Percentiles rank a stretch among this genome's conserved stretches.
These are phyloP conservation scores for Aspergillus ochraceus DNA, from an alignment of 2,329 filamentous ascomycete genomes.

Conservation along the genomic window DNA sequence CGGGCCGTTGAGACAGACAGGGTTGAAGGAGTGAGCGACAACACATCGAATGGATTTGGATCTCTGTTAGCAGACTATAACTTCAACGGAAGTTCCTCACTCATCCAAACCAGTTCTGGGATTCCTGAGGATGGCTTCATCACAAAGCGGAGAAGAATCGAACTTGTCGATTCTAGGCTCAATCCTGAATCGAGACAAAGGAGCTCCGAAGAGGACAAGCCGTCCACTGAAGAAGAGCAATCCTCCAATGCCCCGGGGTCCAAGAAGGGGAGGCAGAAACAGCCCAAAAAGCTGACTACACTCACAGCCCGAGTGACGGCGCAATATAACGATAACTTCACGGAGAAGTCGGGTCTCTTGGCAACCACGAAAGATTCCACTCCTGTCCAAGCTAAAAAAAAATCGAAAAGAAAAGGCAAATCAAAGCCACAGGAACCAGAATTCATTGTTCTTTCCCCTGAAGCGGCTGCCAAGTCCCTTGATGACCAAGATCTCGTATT, in stretches of 20 bases:
- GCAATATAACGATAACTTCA: conserved; percentile 56
- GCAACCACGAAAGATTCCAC: conserved; percentile 1
- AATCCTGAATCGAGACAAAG: conserved; percentile 14
- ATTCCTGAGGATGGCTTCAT: conserved; percentile 23
- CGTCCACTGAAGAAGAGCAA: conserved; percentile 13
- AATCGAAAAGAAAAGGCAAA: conserved; percentile 18
- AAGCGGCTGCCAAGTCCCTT: conserved; percentile 65
- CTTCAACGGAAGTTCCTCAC: conserved; percentile 30
- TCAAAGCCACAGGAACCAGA: conserved; percentile 35
- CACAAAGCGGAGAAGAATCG: conserved; percentile 40
- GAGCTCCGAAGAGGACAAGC: conserved; percentile 6
- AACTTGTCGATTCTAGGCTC: conserved; percentile 30
- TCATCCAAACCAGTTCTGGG: conserved; percentile 10
- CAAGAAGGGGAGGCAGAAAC: conserved; percentile 45
- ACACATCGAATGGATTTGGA: conserved; percentile 23
- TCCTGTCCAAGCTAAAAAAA: conserved; percentile 3
- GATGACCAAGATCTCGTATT: conserved; percentile 76
- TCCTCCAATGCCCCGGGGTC: conserved; percentile 12
- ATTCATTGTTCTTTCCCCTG: conserved; percentile 67
- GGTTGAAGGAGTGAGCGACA: not conserved
- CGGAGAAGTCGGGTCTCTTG: conserved; percentile 15
- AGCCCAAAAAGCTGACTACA: conserved; percentile 71
- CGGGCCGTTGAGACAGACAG: conserved; percentile 21
- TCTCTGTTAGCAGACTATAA: conserved; percentile 43
- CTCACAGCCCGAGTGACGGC: conserved; percentile 77